Evolutionary conservation across 1,139 yeast species (phyloP).

Genomic region (Petasospora rhodanensis): DNA sequence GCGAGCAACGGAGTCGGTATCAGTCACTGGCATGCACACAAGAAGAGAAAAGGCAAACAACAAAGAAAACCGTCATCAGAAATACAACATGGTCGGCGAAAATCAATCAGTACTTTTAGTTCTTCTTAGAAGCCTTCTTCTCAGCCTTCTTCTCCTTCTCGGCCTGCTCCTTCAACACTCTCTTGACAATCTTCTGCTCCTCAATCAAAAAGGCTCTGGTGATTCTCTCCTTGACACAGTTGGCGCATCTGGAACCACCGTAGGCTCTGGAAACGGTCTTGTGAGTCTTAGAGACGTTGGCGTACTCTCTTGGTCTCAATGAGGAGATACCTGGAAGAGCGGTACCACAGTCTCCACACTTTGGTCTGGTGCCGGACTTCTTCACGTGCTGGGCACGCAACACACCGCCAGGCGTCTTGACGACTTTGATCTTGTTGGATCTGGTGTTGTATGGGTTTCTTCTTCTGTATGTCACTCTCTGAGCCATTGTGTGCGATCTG

Average conservation of each 20-base stretch:
- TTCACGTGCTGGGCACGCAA: conserved; percentile 96
- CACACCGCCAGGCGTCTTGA: conserved; percentile 99
- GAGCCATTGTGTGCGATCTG: conserved; percentile 46
- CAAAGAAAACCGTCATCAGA: conserved; percentile 3
- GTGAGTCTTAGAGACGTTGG: conserved; percentile 90
- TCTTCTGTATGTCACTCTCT: conserved; percentile 80
- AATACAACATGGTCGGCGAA: conserved; percentile 11
- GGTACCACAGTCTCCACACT: conserved; percentile 98
- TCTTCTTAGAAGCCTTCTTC: conserved; percentile 25
- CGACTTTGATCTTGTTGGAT: conserved; percentile 98
- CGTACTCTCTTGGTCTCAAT: conserved; percentile 97
- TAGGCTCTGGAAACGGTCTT: conserved; percentile 98
- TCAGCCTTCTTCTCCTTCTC: conserved; percentile 62
- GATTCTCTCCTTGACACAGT: conserved; percentile 97
- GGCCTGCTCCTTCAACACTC: conserved; percentile 93
- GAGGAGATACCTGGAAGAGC: conserved; percentile 90
- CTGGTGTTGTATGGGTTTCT: conserved; percentile 95
- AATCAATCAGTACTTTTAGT: conserved; percentile 1
- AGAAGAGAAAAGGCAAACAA: conserved; percentile 1
- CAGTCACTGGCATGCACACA: no score
- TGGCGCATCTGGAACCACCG: conserved; percentile 99
- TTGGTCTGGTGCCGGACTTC: conserved; percentile 92
- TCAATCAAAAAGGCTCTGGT: conserved; percentile 99
- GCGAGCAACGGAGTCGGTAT: no score
- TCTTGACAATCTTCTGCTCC: conserved; percentile 99